Evolutionary conservation across 2,329 filamentous ascomycete species (phyloP), one percentile per base, ranked within the genome.

Genomic region (Dryadomyces sulphureus): DNA sequence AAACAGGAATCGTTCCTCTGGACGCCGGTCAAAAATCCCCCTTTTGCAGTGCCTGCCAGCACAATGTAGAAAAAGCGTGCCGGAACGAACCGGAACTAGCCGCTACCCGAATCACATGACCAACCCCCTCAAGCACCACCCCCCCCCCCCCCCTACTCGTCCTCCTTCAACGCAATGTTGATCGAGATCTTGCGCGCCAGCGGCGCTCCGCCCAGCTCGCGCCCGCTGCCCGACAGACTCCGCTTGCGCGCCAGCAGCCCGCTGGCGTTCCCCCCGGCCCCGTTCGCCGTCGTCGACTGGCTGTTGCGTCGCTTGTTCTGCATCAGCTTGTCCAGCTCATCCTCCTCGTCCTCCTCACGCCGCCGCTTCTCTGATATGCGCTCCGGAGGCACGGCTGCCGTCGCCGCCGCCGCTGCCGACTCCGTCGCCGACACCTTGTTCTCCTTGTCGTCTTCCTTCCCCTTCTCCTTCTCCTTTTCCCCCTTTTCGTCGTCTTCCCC

Each of bases 321-420:
- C 42, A 85, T 78, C 55, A 95, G 71, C 63, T 92, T 94, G 46
- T 80, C 79, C n/a, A 96, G 66, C 57, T 90, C 86, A 53, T 95
- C 89, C 47, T 94, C 89, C 40, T 95, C 90, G 50, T 94, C 87
- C 48, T 95, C 90, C 59, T 94, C 89, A 55, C 92, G 77, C 41
- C 90, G 77, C 41, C 90, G 81, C 63, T 96, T 96, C 60, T 94
- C 86, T 0, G 87, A 83, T 17, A 94, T 64, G 45, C 86, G 75
- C 61, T 94, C 87, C 0, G 81, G 83, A 4, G 82, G 81, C 0
- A 25, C 19, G 27, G 25, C 25, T 43, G 34, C 41, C 34, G 16
- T n/a, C 7, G 32, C 22, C 27, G 9, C 21, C 17, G 30, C 24
- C 32, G 35, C 21, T 36, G 16, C 30, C 17, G n/a, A 12, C 21